These are phyloP conservation scores for Fusarium sp. DNA, from an alignment of 2,329 filamentous ascomycete genomes.

Conservation along the genomic window DNA sequence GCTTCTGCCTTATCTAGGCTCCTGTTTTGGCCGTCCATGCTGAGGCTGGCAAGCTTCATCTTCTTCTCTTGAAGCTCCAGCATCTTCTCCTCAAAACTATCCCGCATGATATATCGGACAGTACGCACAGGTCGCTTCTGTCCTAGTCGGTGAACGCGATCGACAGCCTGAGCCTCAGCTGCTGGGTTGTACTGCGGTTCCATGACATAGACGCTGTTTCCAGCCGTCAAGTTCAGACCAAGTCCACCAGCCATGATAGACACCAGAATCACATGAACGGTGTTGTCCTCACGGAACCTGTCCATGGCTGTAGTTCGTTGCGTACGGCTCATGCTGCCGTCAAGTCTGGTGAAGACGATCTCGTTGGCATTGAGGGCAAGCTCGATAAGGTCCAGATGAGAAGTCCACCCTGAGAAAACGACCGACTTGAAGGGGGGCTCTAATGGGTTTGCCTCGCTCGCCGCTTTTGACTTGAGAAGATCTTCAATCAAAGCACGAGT, in stretches of 20 bases:
- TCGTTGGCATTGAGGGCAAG: conserved; percentile 77
- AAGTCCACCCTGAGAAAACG: conserved; percentile 96
- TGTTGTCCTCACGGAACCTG: conserved; percentile 78
- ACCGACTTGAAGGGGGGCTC: conserved; percentile 90
- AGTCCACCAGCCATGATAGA: conserved; percentile 94
- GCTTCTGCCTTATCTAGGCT: conserved; percentile 64
- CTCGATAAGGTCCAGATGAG: conserved; percentile 92
- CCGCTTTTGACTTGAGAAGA: conserved; percentile 73
- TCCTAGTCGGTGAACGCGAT: conserved; percentile 90
- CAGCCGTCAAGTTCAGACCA: conserved; percentile 89
- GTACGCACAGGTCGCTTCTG: conserved; percentile 92
- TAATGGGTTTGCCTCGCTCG: conserved; percentile 70
- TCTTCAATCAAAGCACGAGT: conserved; percentile 85
- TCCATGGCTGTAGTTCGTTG: conserved; percentile 82
- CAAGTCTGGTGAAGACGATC: conserved; percentile 83
- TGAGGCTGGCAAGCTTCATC: conserved; percentile 87
- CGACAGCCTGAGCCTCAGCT: conserved; percentile 92
- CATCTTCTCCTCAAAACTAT: conserved; percentile 96
- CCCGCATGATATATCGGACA: conserved; percentile 87
- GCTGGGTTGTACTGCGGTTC: conserved; percentile 98
- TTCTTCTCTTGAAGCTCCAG: conserved; percentile 91
- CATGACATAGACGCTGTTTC: conserved; percentile 93
- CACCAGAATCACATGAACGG: conserved; percentile 84
- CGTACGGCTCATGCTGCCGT: conserved; percentile 86
- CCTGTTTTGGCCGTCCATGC: conserved; percentile 76